Evolutionary conservation across 2,329 filamentous ascomycete genomes (phyloP).

Genomic region (Cladosporium sp.): DNA sequence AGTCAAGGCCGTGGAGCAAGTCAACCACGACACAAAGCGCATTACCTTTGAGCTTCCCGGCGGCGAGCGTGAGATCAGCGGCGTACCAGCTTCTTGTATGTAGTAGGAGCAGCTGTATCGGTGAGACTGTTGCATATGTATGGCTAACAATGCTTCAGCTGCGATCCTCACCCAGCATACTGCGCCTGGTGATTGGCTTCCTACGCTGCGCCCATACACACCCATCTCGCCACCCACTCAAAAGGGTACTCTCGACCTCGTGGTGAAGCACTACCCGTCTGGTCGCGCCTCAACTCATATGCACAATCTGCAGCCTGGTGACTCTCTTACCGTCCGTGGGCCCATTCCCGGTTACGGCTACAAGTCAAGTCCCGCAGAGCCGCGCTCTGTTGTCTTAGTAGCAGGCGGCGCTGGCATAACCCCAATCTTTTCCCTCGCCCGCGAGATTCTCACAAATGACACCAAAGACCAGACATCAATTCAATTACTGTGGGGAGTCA

Average conservation of each 20-base stretch:
- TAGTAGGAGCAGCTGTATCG: not conserved
- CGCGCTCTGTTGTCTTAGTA: constrained; percentile 58
- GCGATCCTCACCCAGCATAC: constrained; percentile 64
- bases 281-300: constrained; percentile 67
- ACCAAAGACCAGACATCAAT: constrained; percentile 64
- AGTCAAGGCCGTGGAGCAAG: constrained; percentile 35
- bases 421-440: constrained; percentile 54
- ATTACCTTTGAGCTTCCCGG: constrained; percentile 38
- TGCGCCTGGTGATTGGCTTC: constrained; percentile 59
- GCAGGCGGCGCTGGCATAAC: constrained; percentile 75
- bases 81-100: constrained; percentile 35
- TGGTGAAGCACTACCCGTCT: constrained; percentile 69
- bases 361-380: constrained; percentile 27
- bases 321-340: constrained; percentile 60
- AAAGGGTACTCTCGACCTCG: constrained; percentile 61
- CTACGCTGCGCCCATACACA: constrained; percentile 67
- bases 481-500: constrained; percentile 67
- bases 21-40: constrained; percentile 39
- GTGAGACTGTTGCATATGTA: not conserved
- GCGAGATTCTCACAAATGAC: constrained; percentile 52
- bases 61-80: constrained; percentile 33
- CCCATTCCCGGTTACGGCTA: constrained; percentile 48
- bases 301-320: constrained; percentile 65
- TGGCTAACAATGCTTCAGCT: constrained; percentile 37
- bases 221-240: constrained; percentile 61